Evolutionary conservation across 768 basidiomycete genomes (phyloP), one percentile per base, ranked within the genome.

Genomic region (Amanita polypyramis): DNA sequence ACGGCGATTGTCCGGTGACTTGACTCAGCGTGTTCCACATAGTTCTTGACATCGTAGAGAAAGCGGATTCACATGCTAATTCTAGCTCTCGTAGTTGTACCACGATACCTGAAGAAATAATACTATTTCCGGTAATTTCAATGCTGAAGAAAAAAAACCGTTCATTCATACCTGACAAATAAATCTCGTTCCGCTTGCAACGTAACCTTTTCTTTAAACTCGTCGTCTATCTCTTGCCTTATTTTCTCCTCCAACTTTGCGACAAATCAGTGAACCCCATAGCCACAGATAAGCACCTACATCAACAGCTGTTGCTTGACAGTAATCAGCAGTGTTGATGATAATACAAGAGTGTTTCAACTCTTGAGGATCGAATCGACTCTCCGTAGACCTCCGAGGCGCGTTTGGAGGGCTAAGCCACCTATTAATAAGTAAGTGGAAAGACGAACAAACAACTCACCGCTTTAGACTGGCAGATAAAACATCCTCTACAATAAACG

Each of bases 251-350:
- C 96, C 23, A 99, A 74, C 91, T 97, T 59, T 11, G 20, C 2
- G 19, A 27, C 9, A 23, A 19, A 43, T 44, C 19, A 37, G 46
- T 17, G 19, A 21, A 43, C 15, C 11, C 27, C 15, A 29, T 11
- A 20, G 29, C 42, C 7, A 37, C 19, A 25, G 40, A 20, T 36
- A 11, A 6, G 45, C 5, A 39, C 69, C 8, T 56, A 85, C 93
- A 76, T 96, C 91, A 15, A 80, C 59, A 1, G 94, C 89, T 2
- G 95, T 99, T 1, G 78, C 80, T 53, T 93, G 87, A 59, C 96
- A 99, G 60, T 98, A 99, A 60, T 98, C 94, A 1, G 94, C 95
- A 0, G 96, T 99, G 58, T 99, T 98, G 59, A 99, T 82, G 20
- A 95, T 66, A n/a, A 91, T 68, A 60, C 90, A 93, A 0, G 88